Percentiles rank a stretch among this genome's conserved stretches.
phyloP scores from a whole-genome alignment of 2,329 filamentous ascomycete species.

The Mycosphaerella arachidis region DNA sequence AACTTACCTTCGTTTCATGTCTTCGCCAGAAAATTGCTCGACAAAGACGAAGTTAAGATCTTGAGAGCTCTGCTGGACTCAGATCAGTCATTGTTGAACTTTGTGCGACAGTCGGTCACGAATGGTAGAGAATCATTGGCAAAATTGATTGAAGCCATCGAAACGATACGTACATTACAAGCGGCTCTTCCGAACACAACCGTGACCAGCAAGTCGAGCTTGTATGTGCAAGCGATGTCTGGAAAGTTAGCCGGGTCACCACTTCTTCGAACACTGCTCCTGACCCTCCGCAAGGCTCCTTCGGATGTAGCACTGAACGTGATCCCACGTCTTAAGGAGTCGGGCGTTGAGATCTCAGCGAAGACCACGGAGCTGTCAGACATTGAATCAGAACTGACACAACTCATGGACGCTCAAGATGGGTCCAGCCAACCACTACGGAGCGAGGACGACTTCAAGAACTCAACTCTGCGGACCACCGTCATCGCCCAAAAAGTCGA shows the following conservation, averaged over 20 bases:
- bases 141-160: slow-evolving; percentile 37
- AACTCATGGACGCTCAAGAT: slow-evolving; percentile 19
- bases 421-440: slow-evolving; percentile 47
- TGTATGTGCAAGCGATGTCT: slow-evolving; percentile 60
- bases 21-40: slow-evolving; percentile 27
- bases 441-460: slow-evolving; percentile 69
- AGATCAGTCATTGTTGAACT: slow-evolving; percentile 51
- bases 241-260: slow-evolving; percentile 52
- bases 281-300: slow-evolving; percentile 57
- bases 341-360: not conserved
- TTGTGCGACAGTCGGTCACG: slow-evolving; percentile 35
- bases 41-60: slow-evolving; percentile 23
- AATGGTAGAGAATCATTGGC: slow-evolving; percentile 39
- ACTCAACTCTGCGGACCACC: slow-evolving; percentile 67
- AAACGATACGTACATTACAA: slow-evolving; percentile 37
- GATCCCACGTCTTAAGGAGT: slow-evolving; percentile 22
- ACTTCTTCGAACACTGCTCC: slow-evolving; percentile 51
- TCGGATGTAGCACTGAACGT: slow-evolving; percentile 50
- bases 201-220: slow-evolving; percentile 38
- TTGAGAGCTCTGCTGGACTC: slow-evolving; percentile 57
- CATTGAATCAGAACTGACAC: slow-evolving; percentile 20
- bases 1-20: slow-evolving; percentile 64
- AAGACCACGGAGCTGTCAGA: not conserved
- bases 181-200: slow-evolving; percentile 35
- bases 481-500: slow-evolving; percentile 78